Evolutionary conservation across 768 basidiomycete species (phyloP).

Genomic region (Boletus reticuloceps): DNA sequence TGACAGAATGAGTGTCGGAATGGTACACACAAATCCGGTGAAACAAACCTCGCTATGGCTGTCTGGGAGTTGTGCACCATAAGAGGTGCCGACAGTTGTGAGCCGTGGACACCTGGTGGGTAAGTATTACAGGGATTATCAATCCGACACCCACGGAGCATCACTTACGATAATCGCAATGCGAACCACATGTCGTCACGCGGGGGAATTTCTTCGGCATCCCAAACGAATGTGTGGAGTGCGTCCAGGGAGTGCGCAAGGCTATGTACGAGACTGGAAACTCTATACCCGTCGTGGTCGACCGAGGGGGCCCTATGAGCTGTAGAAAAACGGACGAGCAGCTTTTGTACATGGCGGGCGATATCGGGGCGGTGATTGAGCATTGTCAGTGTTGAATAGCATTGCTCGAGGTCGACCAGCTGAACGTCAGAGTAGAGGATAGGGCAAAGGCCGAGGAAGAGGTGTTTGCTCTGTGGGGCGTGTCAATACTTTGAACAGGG

Average conservation of each 20-base stretch:
- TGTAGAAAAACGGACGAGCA: slow-evolving; percentile 42
- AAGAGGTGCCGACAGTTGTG: slow-evolving; percentile 56
- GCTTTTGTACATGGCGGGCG: slow-evolving; percentile 64
- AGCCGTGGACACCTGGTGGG: slow-evolving; percentile 60
- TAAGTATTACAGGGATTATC: not conserved
- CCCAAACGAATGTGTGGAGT: slow-evolving; percentile 67
- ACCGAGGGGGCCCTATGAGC: slow-evolving; percentile 27
- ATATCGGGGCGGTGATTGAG: slow-evolving; percentile 51
- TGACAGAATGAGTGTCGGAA: slow-evolving; percentile 24
- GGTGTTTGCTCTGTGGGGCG: slow-evolving; percentile 45
- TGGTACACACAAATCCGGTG: not conserved
- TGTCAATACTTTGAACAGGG: slow-evolving; percentile 4
- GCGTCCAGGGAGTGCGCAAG: slow-evolving; percentile 60
- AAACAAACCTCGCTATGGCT: slow-evolving; percentile 59
- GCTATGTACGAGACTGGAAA: slow-evolving; percentile 51
- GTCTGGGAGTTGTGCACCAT: slow-evolving; percentile 58
- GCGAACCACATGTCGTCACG: slow-evolving; percentile 80
- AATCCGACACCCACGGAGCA: not conserved
- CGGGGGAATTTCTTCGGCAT: slow-evolving; percentile 60
- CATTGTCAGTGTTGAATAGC: slow-evolving; percentile 63
- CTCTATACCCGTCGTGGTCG: slow-evolving; percentile 26
- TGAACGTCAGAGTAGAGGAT: slow-evolving; percentile 59
- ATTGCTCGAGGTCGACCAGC: slow-evolving; percentile 57
- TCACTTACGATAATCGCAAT: slow-evolving; percentile 58
- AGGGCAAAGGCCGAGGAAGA: slow-evolving; percentile 52